Percentiles rank a stretch among this genome's conserved stretches.
These are phyloP conservation scores for Lachnellula subtilissima DNA, from an alignment of 2,329 filamentous ascomycete genomes.

Conservation along the genomic window DNA sequence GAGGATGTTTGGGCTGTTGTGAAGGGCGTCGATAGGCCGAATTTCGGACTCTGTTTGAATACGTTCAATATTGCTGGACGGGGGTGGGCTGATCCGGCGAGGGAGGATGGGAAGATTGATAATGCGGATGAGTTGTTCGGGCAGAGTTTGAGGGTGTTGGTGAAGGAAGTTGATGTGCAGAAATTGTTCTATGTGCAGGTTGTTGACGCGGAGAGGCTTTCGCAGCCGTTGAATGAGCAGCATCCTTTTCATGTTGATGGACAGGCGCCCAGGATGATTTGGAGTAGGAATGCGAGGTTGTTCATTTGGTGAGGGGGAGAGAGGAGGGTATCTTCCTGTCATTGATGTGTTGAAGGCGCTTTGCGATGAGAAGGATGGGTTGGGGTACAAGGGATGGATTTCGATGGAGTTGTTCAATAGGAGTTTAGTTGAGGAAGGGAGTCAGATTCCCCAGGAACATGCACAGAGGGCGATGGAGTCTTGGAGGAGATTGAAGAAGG, in stretches of 20 bases:
- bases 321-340: constrained; percentile 57
- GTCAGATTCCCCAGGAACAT: constrained; percentile 45
- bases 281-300: constrained; percentile 70
- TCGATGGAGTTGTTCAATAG: constrained; percentile 56
- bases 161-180: constrained; percentile 19
- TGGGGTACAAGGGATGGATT: constrained; percentile 55
- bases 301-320: constrained; percentile 43
- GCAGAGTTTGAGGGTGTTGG: constrained; percentile 27
- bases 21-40: constrained; percentile 56
- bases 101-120: constrained; percentile 27
- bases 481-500: constrained; percentile 39
- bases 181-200: constrained; percentile 70
- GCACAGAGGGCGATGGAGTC: constrained; percentile 45
- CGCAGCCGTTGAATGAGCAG: constrained; percentile 48
- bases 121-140: constrained; percentile 40
- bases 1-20: constrained; percentile 68
- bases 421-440: constrained; percentile 41
- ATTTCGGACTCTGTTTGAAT: constrained; percentile 74
- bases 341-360: constrained; percentile 48
- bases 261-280: constrained; percentile 66
- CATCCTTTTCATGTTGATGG: constrained; percentile 55
- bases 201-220: constrained; percentile 65
- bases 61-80: constrained; percentile 72
- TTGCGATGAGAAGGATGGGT: constrained; percentile 42
- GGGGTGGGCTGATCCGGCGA: constrained; percentile 64